These are phyloP conservation scores for Cadophora sp. DNA, from an alignment of 2,329 filamentous ascomycete species.

Conservation along the genomic window DNA sequence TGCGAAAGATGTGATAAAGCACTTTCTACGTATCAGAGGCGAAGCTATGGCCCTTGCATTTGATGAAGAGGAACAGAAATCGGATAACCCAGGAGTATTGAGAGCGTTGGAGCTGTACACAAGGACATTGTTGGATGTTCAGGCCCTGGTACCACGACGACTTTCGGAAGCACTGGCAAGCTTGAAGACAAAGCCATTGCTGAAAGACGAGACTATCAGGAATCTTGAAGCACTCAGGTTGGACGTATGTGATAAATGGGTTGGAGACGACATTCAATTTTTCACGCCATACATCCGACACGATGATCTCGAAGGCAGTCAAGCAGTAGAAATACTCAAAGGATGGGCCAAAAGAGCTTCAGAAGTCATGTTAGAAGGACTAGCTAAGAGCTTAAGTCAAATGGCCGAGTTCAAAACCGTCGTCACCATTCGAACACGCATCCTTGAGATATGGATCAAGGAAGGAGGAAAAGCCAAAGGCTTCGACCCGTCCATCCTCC, in stretches of 20 bases:
- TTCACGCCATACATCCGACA: slow-evolving; percentile 90
- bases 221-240: slow-evolving; percentile 74
- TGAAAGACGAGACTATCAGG: slow-evolving; percentile 73
- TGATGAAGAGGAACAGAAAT: slow-evolving; percentile 54
- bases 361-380: slow-evolving; percentile 64
- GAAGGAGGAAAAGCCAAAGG: slow-evolving; percentile 69
- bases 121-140: slow-evolving; percentile 78
- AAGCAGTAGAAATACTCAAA: slow-evolving; percentile 66
- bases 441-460: slow-evolving; percentile 78
- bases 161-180: slow-evolving; percentile 72
- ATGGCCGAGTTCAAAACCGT: slow-evolving; percentile 73
- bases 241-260: slow-evolving; percentile 81
- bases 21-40: slow-evolving; percentile 78
- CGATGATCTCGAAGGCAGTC: slow-evolving; percentile 71
- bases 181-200: slow-evolving; percentile 73
- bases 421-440: slow-evolving; percentile 70
- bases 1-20: slow-evolving; percentile 76
- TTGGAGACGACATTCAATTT: slow-evolving; percentile 79
- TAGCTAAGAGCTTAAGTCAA: slow-evolving; percentile 63
- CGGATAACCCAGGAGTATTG: slow-evolving; percentile 56
- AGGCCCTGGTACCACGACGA: slow-evolving; percentile 74
- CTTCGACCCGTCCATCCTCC: slow-evolving; percentile 71
- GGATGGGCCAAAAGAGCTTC: slow-evolving; percentile 69
- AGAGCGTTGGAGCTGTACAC: slow-evolving; percentile 76
- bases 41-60: slow-evolving; percentile 71